Percentiles rank a stretch among this genome's conserved stretches.
Evolutionary conservation across 768 basidiomycete genomes (phyloP).

Genomic region (Rhizopogon roseolus): DNA sequence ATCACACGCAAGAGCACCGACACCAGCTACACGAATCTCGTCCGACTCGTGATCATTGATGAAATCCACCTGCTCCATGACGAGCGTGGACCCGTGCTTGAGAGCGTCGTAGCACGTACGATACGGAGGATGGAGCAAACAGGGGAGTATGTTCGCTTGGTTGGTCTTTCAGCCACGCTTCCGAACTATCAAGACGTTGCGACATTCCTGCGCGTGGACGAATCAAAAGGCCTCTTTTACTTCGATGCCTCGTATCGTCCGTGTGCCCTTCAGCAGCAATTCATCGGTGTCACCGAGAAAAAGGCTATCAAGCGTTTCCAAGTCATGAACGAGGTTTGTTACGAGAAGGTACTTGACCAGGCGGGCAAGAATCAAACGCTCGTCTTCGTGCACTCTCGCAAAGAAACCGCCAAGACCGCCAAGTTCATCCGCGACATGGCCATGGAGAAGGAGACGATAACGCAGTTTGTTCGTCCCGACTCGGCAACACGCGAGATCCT

Average conservation of each 20-base stretch:
- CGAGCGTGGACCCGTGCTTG: slow-evolving; percentile 95
- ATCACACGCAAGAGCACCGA: slow-evolving; percentile 98
- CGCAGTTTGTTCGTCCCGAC: slow-evolving; percentile 92
- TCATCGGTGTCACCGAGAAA: slow-evolving; percentile 97
- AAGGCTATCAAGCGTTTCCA: slow-evolving; percentile 99
- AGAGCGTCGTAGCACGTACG: slow-evolving; percentile 85
- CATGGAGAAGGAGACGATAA: slow-evolving; percentile 94
- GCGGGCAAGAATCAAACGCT: slow-evolving; percentile 86
- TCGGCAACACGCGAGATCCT: slow-evolving; percentile 89
- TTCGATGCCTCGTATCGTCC: slow-evolving; percentile 94
- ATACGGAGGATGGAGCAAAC: slow-evolving; percentile 95
- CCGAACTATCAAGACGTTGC: slow-evolving; percentile 99
- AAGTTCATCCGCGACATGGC: slow-evolving; percentile 92
- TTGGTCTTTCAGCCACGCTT: slow-evolving; percentile 95
- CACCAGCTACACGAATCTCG: slow-evolving; percentile 94
- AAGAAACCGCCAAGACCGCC: slow-evolving; percentile 97
- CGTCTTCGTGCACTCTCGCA: slow-evolving; percentile 97
- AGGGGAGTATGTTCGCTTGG: slow-evolving; percentile 85
- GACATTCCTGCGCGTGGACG: slow-evolving; percentile 92
- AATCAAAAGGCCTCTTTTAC: slow-evolving; percentile 90
- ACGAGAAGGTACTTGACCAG: slow-evolving; percentile 97
- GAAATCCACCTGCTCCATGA: slow-evolving; percentile 98
- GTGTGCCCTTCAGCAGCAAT: slow-evolving; percentile 93
- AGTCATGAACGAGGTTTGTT: slow-evolving; percentile 98
- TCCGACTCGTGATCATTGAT: slow-evolving; percentile 94